phyloP scores from a whole-genome alignment of 1,284 basidiomycete species.

The Puccinia triticina region DNA sequence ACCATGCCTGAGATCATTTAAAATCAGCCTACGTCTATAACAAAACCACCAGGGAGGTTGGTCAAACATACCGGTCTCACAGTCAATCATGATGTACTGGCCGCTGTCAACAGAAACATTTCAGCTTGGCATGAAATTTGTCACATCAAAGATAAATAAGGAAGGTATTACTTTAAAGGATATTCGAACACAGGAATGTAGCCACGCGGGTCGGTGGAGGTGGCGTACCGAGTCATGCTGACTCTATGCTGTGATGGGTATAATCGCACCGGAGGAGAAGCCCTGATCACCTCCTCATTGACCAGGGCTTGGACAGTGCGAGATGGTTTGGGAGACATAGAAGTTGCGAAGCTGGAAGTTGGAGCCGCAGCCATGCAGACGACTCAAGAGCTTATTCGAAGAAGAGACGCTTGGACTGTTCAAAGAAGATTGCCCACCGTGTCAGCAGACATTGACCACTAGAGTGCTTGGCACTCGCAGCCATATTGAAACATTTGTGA shows the following conservation, averaged over 20 bases:
- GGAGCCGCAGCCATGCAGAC: slow-evolving; percentile 25
- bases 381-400: slow-evolving; percentile 19
- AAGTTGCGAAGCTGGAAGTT: no score
- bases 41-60: not conserved
- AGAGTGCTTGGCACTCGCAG: not conserved
- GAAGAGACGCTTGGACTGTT: not conserved
- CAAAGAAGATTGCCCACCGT: not conserved
- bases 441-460: slow-evolving; percentile 7
- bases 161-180: slow-evolving; percentile 66
- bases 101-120: slow-evolving; percentile 60
- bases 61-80: slow-evolving; percentile 63
- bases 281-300: no score
- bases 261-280: no score
- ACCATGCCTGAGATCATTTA: slow-evolving; percentile 41
- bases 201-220: slow-evolving; percentile 79
- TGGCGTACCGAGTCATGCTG: no score
- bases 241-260: no score
- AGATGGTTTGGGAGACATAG: no score
- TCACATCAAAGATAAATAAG: slow-evolving; percentile 12
- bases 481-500: not conserved
- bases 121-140: slow-evolving; percentile 12
- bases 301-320: no score
- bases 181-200: slow-evolving; percentile 86
- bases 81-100: slow-evolving; percentile 90
- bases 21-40: not conserved